phyloP scores from a whole-genome alignment of 192 early-diverging fungal species.

The Entomortierella beljakovae region DNA sequence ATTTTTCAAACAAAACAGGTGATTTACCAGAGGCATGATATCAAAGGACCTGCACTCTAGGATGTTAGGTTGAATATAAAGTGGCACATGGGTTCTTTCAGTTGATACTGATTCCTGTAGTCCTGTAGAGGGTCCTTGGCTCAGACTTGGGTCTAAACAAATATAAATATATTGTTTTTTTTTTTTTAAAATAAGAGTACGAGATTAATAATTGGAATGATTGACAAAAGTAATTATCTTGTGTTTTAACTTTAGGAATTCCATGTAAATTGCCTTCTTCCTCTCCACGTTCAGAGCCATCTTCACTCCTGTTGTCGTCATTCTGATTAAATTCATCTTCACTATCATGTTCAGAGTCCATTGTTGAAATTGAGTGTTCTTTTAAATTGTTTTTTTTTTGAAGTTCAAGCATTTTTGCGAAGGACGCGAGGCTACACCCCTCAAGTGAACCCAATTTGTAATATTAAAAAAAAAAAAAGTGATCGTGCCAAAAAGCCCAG shows the following conservation, averaged over 20 bases:
- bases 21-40: slow-evolving; percentile 57
- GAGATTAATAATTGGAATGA: background rate
- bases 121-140: background rate
- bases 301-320: slow-evolving; percentile 38
- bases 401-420: no score
- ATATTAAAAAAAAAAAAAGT: no score
- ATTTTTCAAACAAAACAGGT: no score
- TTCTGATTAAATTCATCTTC: slow-evolving; percentile 53
- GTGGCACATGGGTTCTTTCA: slow-evolving; percentile 20
- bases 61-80: slow-evolving; percentile 49
- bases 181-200: background rate
- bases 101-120: slow-evolving; percentile 2
- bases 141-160: background rate
- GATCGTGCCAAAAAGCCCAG: no score
- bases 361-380: no score
- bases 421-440: no score
- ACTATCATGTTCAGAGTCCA: slow-evolving; percentile 56
- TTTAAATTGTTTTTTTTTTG: no score
- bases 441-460: no score
- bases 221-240: no score
- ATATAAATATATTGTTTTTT: background rate
- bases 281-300: slow-evolving; percentile 44
- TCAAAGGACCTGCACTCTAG: slow-evolving; percentile 57
- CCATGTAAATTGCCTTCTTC: slow-evolving; percentile 30
- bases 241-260: no score